Evolutionary conservation across 371 early-diverging fungal species (phyloP), one percentile per base, ranked within the genome.

Genomic region (Syncephalastrum sp.): DNA sequence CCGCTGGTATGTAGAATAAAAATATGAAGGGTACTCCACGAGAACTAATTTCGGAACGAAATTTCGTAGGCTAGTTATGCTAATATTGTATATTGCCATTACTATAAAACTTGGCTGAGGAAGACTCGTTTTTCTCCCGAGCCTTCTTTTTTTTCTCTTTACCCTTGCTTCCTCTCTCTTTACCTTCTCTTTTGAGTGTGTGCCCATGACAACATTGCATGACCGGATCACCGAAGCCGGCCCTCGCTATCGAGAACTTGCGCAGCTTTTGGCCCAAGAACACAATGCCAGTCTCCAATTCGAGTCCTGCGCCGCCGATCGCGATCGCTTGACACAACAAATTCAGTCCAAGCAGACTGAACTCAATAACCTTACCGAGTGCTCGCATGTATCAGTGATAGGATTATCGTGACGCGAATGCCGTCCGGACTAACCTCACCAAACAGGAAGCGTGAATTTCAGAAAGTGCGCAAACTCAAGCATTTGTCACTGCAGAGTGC

Each of bases 401-500:
- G 8, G 7, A 12, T 33, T 33, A 33, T 33, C 38, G 10, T 33
- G 8, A n/a, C 7, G 38, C 7, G 38, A 33, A 33, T 10, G 8
- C 2, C 6, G 2, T 2, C 7, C 0, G 5, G 38, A 10, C 38
- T 33, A 33, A 33, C 38, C 0, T 10, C 38, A 5, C 38, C 38
- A 10, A 4, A 38, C 54, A 76, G 77, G 10, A 72, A 72, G 50
- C 71, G 72, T 33, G 77, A 74, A 38, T 77, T 56, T 51, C 63
- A 65, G 14, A 65, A 70, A 27, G 56, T 72, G 23, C 77, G 72
- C 41, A 74, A 68, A 41, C 45, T 70, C 48, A 61, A 65, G 17
- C 72, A 70, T 50, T 58, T 77, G 14, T 67, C 72, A 14, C 53
- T 77, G 41, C 59, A 61, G 47, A 70, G 70, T 19, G 74, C 72